Evolutionary conservation across 2,329 filamentous ascomycete genomes (phyloP), one percentile per base, ranked within the genome.

Genomic region (Septoria petroselini): DNA sequence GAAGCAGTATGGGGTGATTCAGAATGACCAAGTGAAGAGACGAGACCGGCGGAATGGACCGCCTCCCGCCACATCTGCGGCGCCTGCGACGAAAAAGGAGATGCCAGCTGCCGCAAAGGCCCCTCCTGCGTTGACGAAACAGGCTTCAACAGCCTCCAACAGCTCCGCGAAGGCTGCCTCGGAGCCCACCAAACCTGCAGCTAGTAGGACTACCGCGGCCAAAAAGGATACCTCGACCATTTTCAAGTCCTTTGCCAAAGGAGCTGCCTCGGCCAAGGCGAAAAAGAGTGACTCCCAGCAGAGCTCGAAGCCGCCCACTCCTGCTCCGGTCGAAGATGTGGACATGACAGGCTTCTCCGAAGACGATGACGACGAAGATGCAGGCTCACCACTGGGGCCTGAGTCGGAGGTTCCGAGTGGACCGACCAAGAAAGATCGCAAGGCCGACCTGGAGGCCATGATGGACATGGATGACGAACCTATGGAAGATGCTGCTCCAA

Each of bases 211-310:
- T 2, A 62, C 72, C 2, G 65, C 69, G 4, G 58, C 77, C 2
- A 88, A 87, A 62, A 80, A 79, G 45, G 56, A 52, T 27, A 75
- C 73, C 12, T 80, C 83, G 2, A 79, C 80, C 52, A 81, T 94
- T 19, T 89, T 93, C 76, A 84, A 85, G 53, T 86, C 88, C 0
- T 94, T 94, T 65, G 86, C 87, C 11, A 88, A 85, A 62, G 55
- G 57, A 23, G 56, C 58, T 33, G 52, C 50, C 8, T 25, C 52
- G 35, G 38, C 46, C 5, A 62, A 62, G 33, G 68, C 76, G 2
- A 84, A 83, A 60, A 58, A 76, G 70, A 56, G 74, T 65, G 65
- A 67, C 3, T 57, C 58, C 3, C 67, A 71, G 11, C 62, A 64
- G 34, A 68, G 58, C 39, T 71, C 70, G 3, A 61, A 62, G 7